Conservation (phyloP, 768 basidiomycete species). For the Suillus paluster region DNA sequence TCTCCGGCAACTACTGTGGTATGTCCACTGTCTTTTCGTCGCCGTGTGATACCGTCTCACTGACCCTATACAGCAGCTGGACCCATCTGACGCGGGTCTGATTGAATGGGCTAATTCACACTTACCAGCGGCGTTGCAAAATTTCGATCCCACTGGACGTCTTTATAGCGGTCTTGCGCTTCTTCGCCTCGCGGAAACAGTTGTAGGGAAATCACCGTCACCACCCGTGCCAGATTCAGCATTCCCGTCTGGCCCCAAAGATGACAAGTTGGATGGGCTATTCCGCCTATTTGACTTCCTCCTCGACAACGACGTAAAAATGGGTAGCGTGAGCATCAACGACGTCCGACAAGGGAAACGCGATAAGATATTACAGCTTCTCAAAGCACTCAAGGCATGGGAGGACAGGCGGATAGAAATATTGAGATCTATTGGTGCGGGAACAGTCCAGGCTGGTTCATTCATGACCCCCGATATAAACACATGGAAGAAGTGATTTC, state of each 20-base stretch:
- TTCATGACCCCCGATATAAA: slow-evolving; percentile 14
- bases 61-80: slow-evolving; percentile 27
- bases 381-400: slow-evolving; percentile 79
- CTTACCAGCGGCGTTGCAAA: slow-evolving; percentile 66
- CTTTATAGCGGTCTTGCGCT: slow-evolving; percentile 76
- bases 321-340: slow-evolving; percentile 92
- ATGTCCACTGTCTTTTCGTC: slow-evolving; percentile 15
- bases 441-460: slow-evolving; percentile 23
- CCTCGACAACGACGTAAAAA: slow-evolving; percentile 89
- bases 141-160: slow-evolving; percentile 47
- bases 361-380: slow-evolving; percentile 79
- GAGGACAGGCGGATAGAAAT: slow-evolving; percentile 73
- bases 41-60: slow-evolving; percentile 5
- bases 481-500: slow-evolving; percentile 1
- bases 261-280: slow-evolving; percentile 86
- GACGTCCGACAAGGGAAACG: slow-evolving; percentile 84
- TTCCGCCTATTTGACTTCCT: slow-evolving; percentile 92
- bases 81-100: slow-evolving; percentile 49
- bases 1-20: slow-evolving; percentile 31
- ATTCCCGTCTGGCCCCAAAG: slow-evolving; percentile 68
- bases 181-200: slow-evolving; percentile 83
- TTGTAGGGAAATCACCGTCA: slow-evolving; percentile 65
- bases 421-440: slow-evolving; percentile 54
- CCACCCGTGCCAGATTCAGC: slow-evolving; percentile 80
- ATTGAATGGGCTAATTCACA: slow-evolving; percentile 91